A percentile compares a stretch with the other conserved stretches of the same genome.
phyloP scores from a whole-genome alignment of 495 filamentous ascomycete species.

The Evernia prunastri region DNA sequence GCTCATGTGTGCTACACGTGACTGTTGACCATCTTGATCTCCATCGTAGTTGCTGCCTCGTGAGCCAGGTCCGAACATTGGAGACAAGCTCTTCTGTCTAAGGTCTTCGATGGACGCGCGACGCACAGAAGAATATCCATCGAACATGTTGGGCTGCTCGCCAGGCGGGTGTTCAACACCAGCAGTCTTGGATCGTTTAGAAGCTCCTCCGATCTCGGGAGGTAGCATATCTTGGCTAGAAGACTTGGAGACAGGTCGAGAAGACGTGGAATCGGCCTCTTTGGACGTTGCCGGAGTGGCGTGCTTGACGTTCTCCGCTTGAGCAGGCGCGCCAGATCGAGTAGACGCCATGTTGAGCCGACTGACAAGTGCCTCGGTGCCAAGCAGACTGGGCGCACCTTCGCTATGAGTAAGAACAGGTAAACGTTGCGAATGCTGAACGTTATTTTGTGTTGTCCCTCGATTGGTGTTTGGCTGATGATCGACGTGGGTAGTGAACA shows the following conservation, averaged over 20 bases:
- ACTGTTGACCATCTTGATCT: slow-evolving; percentile 4
- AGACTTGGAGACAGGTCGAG: slow-evolving; percentile 16
- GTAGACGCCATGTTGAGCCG: slow-evolving; percentile 62
- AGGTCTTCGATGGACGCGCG: slow-evolving; percentile 1
- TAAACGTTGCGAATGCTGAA: slow-evolving; percentile 20
- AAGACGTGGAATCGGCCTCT: slow-evolving; percentile 15
- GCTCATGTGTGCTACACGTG: slow-evolving; percentile 7
- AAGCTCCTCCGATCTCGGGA: slow-evolving; percentile 26
- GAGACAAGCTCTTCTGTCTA: slow-evolving; percentile 7
- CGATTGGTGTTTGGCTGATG: not conserved
- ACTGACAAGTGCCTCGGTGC: slow-evolving; percentile 60
- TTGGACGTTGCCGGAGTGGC: slow-evolving; percentile 19
- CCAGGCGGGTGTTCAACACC: not conserved
- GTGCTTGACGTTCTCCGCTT: slow-evolving; percentile 17
- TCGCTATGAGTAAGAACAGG: slow-evolving; percentile 20
- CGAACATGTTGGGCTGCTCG: not conserved
- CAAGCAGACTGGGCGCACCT: slow-evolving; percentile 54
- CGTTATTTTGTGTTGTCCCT: slow-evolving; percentile 6
- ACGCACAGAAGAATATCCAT: not conserved
- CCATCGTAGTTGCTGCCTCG: not conserved
- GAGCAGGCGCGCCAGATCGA: slow-evolving; percentile 23
- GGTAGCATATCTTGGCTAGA: slow-evolving; percentile 7
- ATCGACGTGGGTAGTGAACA: not conserved
- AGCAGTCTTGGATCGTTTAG: slow-evolving; percentile 31
- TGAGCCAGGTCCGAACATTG: not conserved